Percentiles rank a stretch among this genome's conserved stretches.
Evolutionary conservation across 1,284 basidiomycete species (phyloP).

Genomic region (Schizophyllum commune): DNA sequence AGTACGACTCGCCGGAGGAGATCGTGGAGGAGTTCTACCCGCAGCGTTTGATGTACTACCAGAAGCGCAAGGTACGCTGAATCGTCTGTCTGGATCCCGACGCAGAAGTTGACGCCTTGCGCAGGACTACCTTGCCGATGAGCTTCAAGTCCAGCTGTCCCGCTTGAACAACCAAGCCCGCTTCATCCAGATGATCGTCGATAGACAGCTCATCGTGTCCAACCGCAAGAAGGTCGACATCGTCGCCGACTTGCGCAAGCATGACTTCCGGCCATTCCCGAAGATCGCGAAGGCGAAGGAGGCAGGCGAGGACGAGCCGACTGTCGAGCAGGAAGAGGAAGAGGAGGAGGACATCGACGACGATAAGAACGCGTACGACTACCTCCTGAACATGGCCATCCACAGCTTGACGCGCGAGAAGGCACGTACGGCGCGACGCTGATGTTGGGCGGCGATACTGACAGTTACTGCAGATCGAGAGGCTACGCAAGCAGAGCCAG

Average conservation of each 20-base stretch:
- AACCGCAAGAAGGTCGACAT: constrained; percentile 89
- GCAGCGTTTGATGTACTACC: constrained; percentile 84
- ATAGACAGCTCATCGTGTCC: constrained; percentile 82
- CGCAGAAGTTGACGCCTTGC: not conserved
- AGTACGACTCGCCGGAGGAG: constrained; percentile 85
- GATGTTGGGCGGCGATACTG: constrained; percentile 6
- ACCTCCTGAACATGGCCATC: constrained; percentile 92
- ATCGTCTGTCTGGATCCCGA: not conserved
- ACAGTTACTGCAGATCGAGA: constrained; percentile 65
- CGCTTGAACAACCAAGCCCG: constrained; percentile 92
- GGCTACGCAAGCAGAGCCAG: constrained; percentile 73
- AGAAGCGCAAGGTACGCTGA: constrained; percentile 79
- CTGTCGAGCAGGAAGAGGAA: constrained; percentile 58
- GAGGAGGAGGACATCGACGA: constrained; percentile 43
- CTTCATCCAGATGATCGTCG: constrained; percentile 95
- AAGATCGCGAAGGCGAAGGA: constrained; percentile 66
- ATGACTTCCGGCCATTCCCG: constrained; percentile 88
- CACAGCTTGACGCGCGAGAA: constrained; percentile 93
- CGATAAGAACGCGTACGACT: constrained; percentile 78
- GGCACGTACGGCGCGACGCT: constrained; percentile 35
- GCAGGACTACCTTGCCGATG: constrained; percentile 81
- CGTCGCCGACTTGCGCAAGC: constrained; percentile 76
- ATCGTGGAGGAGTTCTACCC: constrained; percentile 95
- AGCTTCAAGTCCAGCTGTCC: constrained; percentile 81
- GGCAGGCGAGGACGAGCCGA: constrained; percentile 64